Evolutionary conservation across 805 yeast genomes (phyloP), one percentile per base, ranked within the genome.

Genomic region (Spathaspora arborariae): DNA sequence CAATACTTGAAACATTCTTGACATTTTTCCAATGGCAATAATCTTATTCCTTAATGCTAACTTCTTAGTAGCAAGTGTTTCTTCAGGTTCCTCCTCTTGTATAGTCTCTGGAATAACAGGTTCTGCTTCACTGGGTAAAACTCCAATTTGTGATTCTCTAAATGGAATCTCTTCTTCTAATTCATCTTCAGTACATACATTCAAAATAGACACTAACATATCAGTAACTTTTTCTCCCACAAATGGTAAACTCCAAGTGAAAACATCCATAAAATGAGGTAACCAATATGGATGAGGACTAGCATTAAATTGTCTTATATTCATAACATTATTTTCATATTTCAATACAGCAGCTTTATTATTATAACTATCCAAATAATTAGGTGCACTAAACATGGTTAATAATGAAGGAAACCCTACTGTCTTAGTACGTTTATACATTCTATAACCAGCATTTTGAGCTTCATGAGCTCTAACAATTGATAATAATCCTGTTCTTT

Each of bases 271-370:
- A 58, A 91, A 88, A 64, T 90, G 90, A 6, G 98, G 98, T 55
- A 94, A 74, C 89, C 96, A 90, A 68, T 94, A 92, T 1, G 99
- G 99, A 67, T 92, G 98, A 4, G 96, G 96, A 22, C 90, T 82
- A 58, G 84, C 70, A 65, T 91, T 90, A 74, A 94, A 92, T 67
- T 92, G 98, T 47, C 97, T 80, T 47, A 92, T 92, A 65, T 92
- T 94, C 94, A 92, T 85, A 19, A 90, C 94, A 55, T 90, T 85
- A 62, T 87, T 80, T 56, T 88, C 97, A 66, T 91, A 92, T 67
- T 89, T 90, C 55, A 92, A 74, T 15, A 92, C 89, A 0, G 98
- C 98, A 1, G 97, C 98, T 69, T 91, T 91, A 70, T 92, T 92
- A 59, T 89, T 88, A 66, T 91, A 92, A 6, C 85, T 82, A 56